Base-by-base conservation (phyloP, 305 asterid genomes). In the Solanum aculeatissimum region DNA sequence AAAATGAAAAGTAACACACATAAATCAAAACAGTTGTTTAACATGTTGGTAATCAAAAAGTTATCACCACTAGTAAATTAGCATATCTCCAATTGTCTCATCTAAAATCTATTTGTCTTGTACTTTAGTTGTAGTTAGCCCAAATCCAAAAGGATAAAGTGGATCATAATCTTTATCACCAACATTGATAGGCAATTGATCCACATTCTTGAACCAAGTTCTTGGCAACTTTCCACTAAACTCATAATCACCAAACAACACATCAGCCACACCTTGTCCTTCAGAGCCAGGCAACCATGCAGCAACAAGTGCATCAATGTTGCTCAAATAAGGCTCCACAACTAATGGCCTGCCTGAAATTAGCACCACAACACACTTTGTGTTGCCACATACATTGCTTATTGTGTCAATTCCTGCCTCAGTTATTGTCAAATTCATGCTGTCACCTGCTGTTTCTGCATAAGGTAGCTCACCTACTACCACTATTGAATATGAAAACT, bases 231-330 rank as follows among this genome's bases (percentile, higher is more conserved):
- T 92, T 0, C 97, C 97, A 0, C 90, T 91, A 60, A 94, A 94
- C 0, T 90, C 92, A 49, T 88, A 91, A 66, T 89, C 94, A 27
- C 98, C 98, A 69, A 86, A 94, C 12, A 94, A 77, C 16, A 90
- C 91, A 87, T 94, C 95, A 0, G 95, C 84, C 35, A 94, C 89
- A 3, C 98, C 97, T 42, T 88, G 88, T 9, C 94, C 98, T 82
- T 94, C 97, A 0, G 89, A 83, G 0, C 98, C 95, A 0, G 97
- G 98, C 11, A 94, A 83, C 97, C 98, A 94, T 0, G 97, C 98
- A 2, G 95, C 98, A n/a, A 92, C 94, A n/a, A 93, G 80, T 4
- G 95, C 92, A 80, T 93, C 94, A 6, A 93, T 90, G 4, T 65
- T 35, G 0, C 83, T 13, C 47, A 93, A 75, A 54, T 90, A 80